Evolutionary conservation across 805 yeast species (phyloP).

Genomic region (Kuraishia capsulata): DNA sequence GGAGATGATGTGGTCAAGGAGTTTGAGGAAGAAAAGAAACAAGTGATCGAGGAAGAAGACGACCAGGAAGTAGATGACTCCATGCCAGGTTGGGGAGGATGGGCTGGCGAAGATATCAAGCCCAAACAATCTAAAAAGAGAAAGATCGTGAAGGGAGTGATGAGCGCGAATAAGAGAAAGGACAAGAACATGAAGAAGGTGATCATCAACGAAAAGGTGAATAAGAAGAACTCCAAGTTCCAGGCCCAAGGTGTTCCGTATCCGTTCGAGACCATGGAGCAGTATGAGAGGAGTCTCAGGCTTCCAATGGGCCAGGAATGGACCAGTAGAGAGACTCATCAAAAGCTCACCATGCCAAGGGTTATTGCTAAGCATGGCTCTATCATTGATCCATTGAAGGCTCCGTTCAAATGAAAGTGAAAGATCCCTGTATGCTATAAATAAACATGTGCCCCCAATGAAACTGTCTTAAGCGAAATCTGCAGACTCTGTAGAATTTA

Average conservation of each 20-base stretch:
- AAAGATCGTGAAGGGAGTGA: constrained; percentile 72
- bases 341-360: constrained; percentile 81
- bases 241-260: constrained; percentile 88
- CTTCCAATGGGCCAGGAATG: constrained; percentile 98
- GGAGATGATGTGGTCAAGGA: constrained; percentile 89
- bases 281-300: constrained; percentile 86
- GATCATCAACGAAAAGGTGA: constrained; percentile 79
- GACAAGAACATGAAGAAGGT: constrained; percentile 75
- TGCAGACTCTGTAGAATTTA: too few relatives aligned
- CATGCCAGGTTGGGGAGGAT: constrained; percentile 96
- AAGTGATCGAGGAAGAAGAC: constrained; percentile 64
- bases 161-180: constrained; percentile 57
- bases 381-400: constrained; percentile 85
- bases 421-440: neutral
- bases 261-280: constrained; percentile 89
- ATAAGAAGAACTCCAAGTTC: constrained; percentile 79
- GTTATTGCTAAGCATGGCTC: constrained; percentile 80
- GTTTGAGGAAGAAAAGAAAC: constrained; percentile 69
- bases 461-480: too few relatives aligned
- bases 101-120: constrained; percentile 65
- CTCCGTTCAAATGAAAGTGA: constrained; percentile 52
- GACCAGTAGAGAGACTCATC: constrained; percentile 83
- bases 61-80: constrained; percentile 82
- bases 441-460: neutral
- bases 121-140: constrained; percentile 45